Conservation (phyloP, 805 yeast genomes). For the Sporopachydermia lactativora region DNA sequence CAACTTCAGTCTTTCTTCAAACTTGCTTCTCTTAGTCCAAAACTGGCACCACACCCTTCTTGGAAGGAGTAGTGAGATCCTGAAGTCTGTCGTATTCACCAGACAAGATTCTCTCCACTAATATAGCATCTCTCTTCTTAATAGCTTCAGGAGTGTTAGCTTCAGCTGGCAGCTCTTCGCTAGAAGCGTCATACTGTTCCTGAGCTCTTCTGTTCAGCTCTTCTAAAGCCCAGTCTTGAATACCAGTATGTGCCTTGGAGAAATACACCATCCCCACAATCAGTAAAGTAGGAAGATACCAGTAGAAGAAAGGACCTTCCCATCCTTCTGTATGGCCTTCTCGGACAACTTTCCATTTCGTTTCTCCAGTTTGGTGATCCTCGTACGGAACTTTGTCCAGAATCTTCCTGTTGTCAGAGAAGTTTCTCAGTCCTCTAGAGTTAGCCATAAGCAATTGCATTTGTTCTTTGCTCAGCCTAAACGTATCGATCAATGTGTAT, state of each 20-base stretch:
- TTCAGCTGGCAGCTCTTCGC: constrained; percentile 24
- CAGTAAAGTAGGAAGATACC: constrained; percentile 57
- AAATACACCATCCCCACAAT: constrained; percentile 36
- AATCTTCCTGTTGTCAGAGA: constrained; percentile 42
- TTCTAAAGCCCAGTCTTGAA: constrained; percentile 69
- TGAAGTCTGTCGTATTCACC: constrained; percentile 68
- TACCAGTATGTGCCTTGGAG: constrained; percentile 36
- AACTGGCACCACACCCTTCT: not conserved
- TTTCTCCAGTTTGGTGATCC: constrained; percentile 64
- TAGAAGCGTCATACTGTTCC: constrained; percentile 46
- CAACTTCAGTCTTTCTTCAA: too few species aligned
- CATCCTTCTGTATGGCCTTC: constrained; percentile 74
- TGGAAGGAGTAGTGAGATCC: not conserved
- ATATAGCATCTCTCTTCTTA: constrained; percentile 57
- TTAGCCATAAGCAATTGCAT: constrained; percentile 43
- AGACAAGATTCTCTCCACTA: constrained; percentile 65
- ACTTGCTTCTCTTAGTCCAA: not conserved
- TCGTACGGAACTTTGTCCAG: constrained; percentile 76
- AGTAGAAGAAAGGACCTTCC: constrained; percentile 62
- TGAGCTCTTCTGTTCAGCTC: constrained; percentile 67
- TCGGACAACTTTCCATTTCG: constrained; percentile 66
- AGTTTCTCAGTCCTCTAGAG: constrained; percentile 42
- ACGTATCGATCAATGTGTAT: constrained; percentile 32
- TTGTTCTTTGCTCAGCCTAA: constrained; percentile 37
- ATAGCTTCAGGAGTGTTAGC: constrained; percentile 37